Evolutionary conservation across 768 basidiomycete species (phyloP).

Genomic region (Leucocoprinus leucothites): DNA sequence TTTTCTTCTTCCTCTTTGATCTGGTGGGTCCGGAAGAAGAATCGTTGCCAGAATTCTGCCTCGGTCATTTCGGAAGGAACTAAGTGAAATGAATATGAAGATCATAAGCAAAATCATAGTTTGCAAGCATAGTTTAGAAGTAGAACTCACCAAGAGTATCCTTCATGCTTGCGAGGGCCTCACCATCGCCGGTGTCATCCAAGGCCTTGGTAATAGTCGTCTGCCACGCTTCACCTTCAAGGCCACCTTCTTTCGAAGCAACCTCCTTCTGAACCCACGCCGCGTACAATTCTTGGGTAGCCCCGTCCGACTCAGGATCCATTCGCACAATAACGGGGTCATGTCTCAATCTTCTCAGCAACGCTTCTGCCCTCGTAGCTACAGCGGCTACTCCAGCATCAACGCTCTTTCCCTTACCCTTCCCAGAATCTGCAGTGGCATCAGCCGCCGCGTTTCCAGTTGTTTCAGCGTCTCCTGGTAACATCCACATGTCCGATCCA

Average conservation of each 20-base stretch:
- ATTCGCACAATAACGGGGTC: slow-evolving; percentile 74
- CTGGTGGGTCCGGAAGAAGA: slow-evolving; percentile 86
- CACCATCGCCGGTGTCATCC: slow-evolving; percentile 49
- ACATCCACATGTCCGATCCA: slow-evolving; percentile 82
- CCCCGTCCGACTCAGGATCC: slow-evolving; percentile 68
- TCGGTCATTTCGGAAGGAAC: slow-evolving; percentile 66
- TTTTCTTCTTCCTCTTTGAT: slow-evolving; percentile 76
- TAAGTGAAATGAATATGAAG: slow-evolving; percentile 23
- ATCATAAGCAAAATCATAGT: background rate
- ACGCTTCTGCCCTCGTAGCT: slow-evolving; percentile 71
- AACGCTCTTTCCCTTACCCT: slow-evolving; percentile 26
- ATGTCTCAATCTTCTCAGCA: slow-evolving; percentile 68
- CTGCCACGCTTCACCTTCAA: slow-evolving; percentile 57
- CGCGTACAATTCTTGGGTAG: slow-evolving; percentile 49
- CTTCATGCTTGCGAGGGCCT: slow-evolving; percentile 46
- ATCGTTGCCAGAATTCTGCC: slow-evolving; percentile 80
- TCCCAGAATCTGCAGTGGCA: slow-evolving; percentile 7
- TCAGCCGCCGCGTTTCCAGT: slow-evolving; percentile 13
- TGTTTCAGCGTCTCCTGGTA: slow-evolving; percentile 42
- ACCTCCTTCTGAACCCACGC: slow-evolving; percentile 56
- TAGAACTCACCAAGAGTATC: slow-evolving; percentile 53
- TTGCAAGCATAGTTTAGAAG: background rate
- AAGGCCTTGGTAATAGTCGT: slow-evolving; percentile 45
- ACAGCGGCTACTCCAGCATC: slow-evolving; percentile 47
- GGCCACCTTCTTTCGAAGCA: slow-evolving; percentile 51